phyloP scores from a whole-genome alignment of 345 rosid species.

The Brassica incana region DNA sequence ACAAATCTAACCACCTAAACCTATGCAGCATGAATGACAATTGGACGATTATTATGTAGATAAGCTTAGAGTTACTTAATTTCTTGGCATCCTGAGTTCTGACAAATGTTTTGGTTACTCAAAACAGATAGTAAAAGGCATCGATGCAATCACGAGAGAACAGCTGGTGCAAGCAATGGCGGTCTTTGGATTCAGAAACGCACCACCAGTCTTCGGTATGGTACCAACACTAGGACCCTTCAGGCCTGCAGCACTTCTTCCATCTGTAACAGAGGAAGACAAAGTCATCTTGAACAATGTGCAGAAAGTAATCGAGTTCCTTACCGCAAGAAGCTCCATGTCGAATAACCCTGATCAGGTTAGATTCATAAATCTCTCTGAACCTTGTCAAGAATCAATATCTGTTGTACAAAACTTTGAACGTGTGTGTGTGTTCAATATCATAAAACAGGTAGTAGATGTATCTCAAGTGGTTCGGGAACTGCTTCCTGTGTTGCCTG shows the following conservation, averaged over 20 bases:
- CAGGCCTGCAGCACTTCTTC: slow-evolving; percentile 72
- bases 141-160: slow-evolving; percentile 91
- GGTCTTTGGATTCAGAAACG: slow-evolving; percentile 60
- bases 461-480: slow-evolving; percentile 55
- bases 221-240: slow-evolving; percentile 75
- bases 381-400: neutral
- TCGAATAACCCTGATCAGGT: slow-evolving; percentile 67
- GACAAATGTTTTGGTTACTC: neutral
- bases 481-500: slow-evolving; percentile 80
- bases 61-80: neutral
- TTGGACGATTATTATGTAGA: neutral
- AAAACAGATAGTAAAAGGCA: slow-evolving; percentile 86
- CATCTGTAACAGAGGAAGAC: slow-evolving; percentile 84
- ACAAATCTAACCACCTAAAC: neutral
- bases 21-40: neutral
- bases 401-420: neutral
- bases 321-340: slow-evolving; percentile 69
- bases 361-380: slow-evolving; percentile 12
- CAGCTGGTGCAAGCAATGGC: slow-evolving; percentile 78
- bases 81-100: slow-evolving; percentile 2
- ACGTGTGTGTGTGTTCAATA: neutral
- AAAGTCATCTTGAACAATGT: slow-evolving; percentile 69
- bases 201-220: slow-evolving; percentile 75
- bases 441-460: slow-evolving; percentile 49
- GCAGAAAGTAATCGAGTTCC: slow-evolving; percentile 70